Conservation (phyloP, 805 yeast genomes). For the Ogataea trehalophila region DNA sequence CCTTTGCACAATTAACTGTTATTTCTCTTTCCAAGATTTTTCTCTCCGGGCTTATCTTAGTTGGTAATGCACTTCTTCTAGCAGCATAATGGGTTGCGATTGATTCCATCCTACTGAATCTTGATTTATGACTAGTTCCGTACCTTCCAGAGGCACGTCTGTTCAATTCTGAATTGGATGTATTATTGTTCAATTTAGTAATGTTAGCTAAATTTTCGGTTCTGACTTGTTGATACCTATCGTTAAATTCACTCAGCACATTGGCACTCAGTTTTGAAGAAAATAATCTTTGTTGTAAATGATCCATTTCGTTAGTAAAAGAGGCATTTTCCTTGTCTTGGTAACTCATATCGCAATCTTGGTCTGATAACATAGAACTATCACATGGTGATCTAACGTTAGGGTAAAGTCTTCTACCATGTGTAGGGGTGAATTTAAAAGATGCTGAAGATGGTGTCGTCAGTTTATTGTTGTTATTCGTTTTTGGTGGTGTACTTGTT, state of each 20-base stretch:
- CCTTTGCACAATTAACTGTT: not conserved
- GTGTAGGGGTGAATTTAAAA: slow-evolving; percentile 29
- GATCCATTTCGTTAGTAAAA: slow-evolving; percentile 27
- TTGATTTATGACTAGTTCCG: slow-evolving; percentile 39
- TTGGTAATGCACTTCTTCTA: slow-evolving; percentile 13
- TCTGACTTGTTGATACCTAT: slow-evolving; percentile 36
- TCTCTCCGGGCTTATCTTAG: slow-evolving; percentile 2
- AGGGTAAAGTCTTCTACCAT: slow-evolving; percentile 26
- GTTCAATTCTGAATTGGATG: not conserved
- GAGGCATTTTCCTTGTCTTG: slow-evolving; percentile 26
- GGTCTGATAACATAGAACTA: slow-evolving; percentile 4
- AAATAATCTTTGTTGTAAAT: slow-evolving; percentile 41
- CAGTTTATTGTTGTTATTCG: not conserved
- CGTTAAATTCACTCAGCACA: slow-evolving; percentile 41
- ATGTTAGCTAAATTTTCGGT: slow-evolving; percentile 21
- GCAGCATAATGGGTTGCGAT: slow-evolving; percentile 46
- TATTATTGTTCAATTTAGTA: slow-evolving; percentile 19
- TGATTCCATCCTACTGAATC: slow-evolving; percentile 48
- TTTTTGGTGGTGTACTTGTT: slow-evolving; percentile 15
- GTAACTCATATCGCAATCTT: slow-evolving; percentile 24
- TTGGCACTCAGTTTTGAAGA: slow-evolving; percentile 42
- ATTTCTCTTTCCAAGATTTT: not conserved
- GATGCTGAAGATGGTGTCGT: slow-evolving; percentile 22
- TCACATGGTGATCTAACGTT: slow-evolving; percentile 12
- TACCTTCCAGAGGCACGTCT: slow-evolving; percentile 34